phyloP scores from a whole-genome alignment of 2,329 filamentous ascomycete genomes.

The Cladosporium sp. region DNA sequence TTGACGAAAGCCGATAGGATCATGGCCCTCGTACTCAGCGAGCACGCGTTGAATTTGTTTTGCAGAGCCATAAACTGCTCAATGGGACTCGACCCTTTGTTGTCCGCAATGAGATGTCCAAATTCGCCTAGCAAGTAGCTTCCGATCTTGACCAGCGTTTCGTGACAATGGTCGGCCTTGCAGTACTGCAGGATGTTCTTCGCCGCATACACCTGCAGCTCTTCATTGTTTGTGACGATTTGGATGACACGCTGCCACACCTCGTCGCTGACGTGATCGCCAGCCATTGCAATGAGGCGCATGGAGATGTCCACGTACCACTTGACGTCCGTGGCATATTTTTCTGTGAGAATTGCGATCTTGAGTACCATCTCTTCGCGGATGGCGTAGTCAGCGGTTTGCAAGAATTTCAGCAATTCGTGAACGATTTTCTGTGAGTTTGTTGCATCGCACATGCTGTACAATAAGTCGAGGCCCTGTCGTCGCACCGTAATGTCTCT shows the following conservation, averaged over 20 bases:
- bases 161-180: conserved; percentile 88
- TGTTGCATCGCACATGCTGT: conserved; percentile 98
- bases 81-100: conserved; percentile 85
- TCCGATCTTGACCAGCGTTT: conserved; percentile 95
- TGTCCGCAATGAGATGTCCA: conserved; percentile 91
- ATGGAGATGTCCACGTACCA: conserved; percentile 99
- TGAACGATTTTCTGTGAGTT: conserved; percentile 91
- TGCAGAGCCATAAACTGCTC: conserved; percentile 94
- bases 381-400: conserved; percentile 95
- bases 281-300: conserved; percentile 88
- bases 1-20: conserved; percentile 94
- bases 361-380: conserved; percentile 99
- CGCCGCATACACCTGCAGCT: conserved; percentile 91
- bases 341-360: conserved; percentile 96
- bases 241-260: conserved; percentile 99
- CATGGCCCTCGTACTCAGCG: conserved; percentile 84
- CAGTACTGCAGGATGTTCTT: conserved; percentile 89
- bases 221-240: conserved; percentile 98
- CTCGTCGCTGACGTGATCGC: conserved; percentile 97
- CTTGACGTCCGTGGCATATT: conserved; percentile 95
- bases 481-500: conserved; percentile 94
- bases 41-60: conserved; percentile 80
- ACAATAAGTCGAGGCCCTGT: conserved; percentile 90
- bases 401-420: conserved; percentile 87
- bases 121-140: conserved; percentile 96